Evolutionary conservation across 768 basidiomycete species (phyloP).

Genomic region (Pleurotus sapidus): DNA sequence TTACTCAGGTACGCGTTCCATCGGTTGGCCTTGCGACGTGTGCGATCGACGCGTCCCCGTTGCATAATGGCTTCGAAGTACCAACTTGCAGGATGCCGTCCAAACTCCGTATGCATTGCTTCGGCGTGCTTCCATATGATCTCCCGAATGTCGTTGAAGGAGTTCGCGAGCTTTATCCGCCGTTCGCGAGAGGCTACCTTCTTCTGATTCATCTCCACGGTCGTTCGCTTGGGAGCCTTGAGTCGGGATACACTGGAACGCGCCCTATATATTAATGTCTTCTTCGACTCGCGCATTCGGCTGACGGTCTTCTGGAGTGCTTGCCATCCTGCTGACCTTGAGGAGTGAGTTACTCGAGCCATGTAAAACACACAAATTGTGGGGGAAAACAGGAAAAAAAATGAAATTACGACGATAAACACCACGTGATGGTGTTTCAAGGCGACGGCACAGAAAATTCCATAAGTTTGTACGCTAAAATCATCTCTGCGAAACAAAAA

Average conservation of each 20-base stretch:
- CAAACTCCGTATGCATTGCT: background rate
- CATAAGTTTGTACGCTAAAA: background rate
- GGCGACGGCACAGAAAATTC: background rate
- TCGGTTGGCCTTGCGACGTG: background rate
- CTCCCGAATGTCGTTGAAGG: background rate
- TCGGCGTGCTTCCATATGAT: background rate
- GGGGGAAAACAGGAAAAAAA: background rate
- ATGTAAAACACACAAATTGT: background rate
- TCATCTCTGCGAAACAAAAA: background rate
- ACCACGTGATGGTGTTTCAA: background rate
- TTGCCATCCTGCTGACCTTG: background rate
- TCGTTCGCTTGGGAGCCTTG: background rate
- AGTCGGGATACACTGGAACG: background rate
- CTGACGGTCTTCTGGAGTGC: background rate
- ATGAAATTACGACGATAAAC: background rate
- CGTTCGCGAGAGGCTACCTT: background rate
- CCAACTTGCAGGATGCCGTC: background rate
- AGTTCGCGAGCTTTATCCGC: background rate
- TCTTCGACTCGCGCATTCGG: background rate
- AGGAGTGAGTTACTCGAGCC: too few relatives aligned
- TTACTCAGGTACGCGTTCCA: slow-evolving; percentile 4
- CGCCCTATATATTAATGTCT: background rate
- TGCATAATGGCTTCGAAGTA: background rate
- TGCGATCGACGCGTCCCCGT: background rate
- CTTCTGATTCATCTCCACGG: background rate